Conservation (phyloP, 2,329 filamentous ascomycete genomes). For the Dothistroma septosporum region DNA sequence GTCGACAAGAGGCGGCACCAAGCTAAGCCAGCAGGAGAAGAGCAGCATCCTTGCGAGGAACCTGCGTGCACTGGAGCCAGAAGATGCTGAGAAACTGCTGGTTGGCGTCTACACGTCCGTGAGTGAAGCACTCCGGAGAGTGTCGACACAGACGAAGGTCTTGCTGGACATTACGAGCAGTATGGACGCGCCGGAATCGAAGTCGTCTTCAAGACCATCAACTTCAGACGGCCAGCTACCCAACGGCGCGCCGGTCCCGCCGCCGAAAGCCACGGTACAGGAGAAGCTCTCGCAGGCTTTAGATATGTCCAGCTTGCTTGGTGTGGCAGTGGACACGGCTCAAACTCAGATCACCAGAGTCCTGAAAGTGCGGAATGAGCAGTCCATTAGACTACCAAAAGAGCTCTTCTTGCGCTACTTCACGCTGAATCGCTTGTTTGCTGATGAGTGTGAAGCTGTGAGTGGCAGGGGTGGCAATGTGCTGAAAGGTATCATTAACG, state of each 20-base stretch:
- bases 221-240: conserved; percentile 42
- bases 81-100: conserved; percentile 80
- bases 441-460: conserved; percentile 80
- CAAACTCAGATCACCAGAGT: conserved; percentile 71
- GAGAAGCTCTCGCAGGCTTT: conserved; percentile 73
- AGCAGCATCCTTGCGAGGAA: conserved; percentile 85
- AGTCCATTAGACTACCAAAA: conserved; percentile 64
- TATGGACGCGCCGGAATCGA: conserved; percentile 46
- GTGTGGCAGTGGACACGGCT: conserved; percentile 74
- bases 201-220: conserved; percentile 42
- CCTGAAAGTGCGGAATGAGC: conserved; percentile 70
- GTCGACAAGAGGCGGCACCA: conserved; percentile 68
- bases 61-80: conserved; percentile 73
- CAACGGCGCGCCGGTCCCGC: conserved; percentile 20
- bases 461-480: conserved; percentile 72
- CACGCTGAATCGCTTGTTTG: conserved; percentile 74
- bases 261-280: conserved; percentile 43
- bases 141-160: conserved; percentile 89
- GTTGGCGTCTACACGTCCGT: conserved; percentile 80
- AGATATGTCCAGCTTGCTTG: conserved; percentile 72
- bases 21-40: conserved; percentile 78
- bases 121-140: conserved; percentile 76
- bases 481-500: conserved; percentile 74
- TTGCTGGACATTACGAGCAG: conserved; percentile 89
- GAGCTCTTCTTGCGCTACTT: conserved; percentile 75